Evolutionary conservation across 768 basidiomycete genomes (phyloP).

Genomic region (Nidula microcarpa): DNA sequence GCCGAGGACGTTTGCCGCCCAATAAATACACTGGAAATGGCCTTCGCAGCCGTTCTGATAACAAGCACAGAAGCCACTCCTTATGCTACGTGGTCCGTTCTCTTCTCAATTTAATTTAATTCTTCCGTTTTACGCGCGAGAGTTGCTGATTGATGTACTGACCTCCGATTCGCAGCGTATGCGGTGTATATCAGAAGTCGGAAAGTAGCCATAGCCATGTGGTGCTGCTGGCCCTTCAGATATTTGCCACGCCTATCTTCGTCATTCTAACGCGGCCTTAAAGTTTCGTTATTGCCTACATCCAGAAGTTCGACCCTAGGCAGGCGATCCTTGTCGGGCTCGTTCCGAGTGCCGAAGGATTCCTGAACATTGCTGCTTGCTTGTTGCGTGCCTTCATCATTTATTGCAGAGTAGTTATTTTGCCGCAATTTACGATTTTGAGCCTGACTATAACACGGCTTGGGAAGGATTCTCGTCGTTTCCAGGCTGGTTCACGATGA

Average conservation of each 20-base stretch:
- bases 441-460: slow-evolving; percentile 13
- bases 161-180: neutral
- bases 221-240: neutral
- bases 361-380: neutral
- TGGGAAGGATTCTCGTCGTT: slow-evolving; percentile 15
- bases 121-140: too few relatives aligned
- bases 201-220: neutral
- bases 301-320: neutral
- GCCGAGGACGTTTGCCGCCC: too few relatives aligned
- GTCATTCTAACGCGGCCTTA: neutral
- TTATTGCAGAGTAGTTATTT: slow-evolving; percentile 1
- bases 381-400: neutral
- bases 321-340: neutral
- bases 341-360: neutral
- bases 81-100: neutral
- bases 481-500: slow-evolving; percentile 15
- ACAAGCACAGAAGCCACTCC: neutral
- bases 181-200: neutral
- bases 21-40: too few relatives aligned
- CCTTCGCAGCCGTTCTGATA: too few relatives aligned
- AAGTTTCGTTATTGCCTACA: neutral
- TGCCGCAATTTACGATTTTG: slow-evolving; percentile 12
- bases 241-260: neutral
- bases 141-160: too few relatives aligned
- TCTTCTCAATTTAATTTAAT: neutral